Evolutionary conservation across 192 early-diverging fungal genomes (phyloP).

Genomic region (Physocladia obscura): DNA sequence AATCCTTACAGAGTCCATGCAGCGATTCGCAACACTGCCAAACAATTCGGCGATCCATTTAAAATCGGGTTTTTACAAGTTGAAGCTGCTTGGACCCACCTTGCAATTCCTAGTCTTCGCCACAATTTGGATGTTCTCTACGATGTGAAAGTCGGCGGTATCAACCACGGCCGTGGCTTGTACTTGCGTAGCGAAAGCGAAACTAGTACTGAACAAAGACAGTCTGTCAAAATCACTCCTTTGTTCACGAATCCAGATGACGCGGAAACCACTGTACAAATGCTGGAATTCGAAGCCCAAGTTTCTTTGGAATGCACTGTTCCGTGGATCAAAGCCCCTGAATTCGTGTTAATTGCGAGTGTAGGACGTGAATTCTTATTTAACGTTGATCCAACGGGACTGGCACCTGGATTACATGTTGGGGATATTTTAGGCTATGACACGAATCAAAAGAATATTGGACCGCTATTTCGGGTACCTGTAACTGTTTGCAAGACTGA

Average conservation of each 20-base stretch:
- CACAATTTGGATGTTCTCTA: conserved; percentile 67
- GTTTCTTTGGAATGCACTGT: conserved; percentile 67
- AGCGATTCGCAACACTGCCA: conserved; percentile 73
- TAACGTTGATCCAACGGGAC: conserved; percentile 76
- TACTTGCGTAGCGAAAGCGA: conserved; percentile 82
- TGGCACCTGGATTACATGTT: conserved; percentile 75
- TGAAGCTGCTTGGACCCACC: conserved; percentile 79
- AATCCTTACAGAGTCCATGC: conserved; percentile 83
- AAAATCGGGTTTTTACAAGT: conserved; percentile 84
- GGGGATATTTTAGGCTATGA: conserved; percentile 37
- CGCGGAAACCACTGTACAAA: conserved; percentile 38
- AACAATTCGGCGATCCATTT: conserved; percentile 76
- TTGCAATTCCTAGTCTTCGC: conserved; percentile 34
- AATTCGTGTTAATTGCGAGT: conserved; percentile 18
- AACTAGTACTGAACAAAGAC: conserved; percentile 45
- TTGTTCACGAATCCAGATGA: conserved; percentile 66
- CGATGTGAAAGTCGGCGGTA: conserved; percentile 34
- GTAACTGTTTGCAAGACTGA: conserved; percentile 86
- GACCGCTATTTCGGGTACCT: conserved; percentile 85
- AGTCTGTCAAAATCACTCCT: conserved; percentile 56
- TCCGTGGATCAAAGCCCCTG: conserved; percentile 65
- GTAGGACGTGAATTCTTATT: conserved; percentile 62
- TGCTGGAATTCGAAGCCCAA: conserved; percentile 78
- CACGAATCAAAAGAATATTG: conserved; percentile 64
- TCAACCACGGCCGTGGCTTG: conserved; percentile 69